Evolutionary conservation across 768 basidiomycete genomes (phyloP), one percentile per base, ranked within the genome.

Genomic region (Pilatotrama ljubarskyi): DNA sequence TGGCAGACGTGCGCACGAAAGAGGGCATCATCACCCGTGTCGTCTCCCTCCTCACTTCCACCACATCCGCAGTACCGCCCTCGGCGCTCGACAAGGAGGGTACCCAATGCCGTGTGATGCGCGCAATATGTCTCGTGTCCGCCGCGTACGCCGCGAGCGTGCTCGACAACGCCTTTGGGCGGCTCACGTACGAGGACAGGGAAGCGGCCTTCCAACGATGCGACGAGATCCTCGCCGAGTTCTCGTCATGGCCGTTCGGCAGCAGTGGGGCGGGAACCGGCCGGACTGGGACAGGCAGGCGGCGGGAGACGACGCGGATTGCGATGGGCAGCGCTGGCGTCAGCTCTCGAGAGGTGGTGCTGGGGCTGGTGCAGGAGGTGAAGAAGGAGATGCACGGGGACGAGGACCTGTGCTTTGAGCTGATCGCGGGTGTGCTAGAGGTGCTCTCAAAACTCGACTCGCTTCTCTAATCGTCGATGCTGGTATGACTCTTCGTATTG

Each of bases 101-200:
- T 24, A 86, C 88, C 5, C 90, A 93, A 69, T 94, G 90, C 73
- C 81, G 95, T 32, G 85, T 83, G 2, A 77, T 85, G 57, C 81
- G 97, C 9, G 88, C 92, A 0, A 91, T 97, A 14, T 88, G 87
- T 60, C 80, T 98, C 46, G 93, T 88, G 10, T 95, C 91, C 68
- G 86, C 96, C 0, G 93, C 93, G 10, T 97, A 98, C 67, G 93
- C 95, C 0, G 96, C 95, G 9, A 93, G 87, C 69, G 96, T 98
- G 35, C 81, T 98, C 57, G 97, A 98, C 70, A 97, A 98, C 69
- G 94, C 95, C 9, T 90, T 98, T 66, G 85, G 86, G 55, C 78
- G 93, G 62, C 77, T 98, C 24, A 87, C 85, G 15, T 98, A 96
- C 68, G 97, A 98, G 72, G 91, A 95, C 55, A 77, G 96, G 55